Percentiles rank a stretch among this genome's conserved stretches.
These are phyloP conservation scores for Herpetomonas tarakana DNA, from an alignment of 208 protist genomes.

Conservation along the genomic window DNA sequence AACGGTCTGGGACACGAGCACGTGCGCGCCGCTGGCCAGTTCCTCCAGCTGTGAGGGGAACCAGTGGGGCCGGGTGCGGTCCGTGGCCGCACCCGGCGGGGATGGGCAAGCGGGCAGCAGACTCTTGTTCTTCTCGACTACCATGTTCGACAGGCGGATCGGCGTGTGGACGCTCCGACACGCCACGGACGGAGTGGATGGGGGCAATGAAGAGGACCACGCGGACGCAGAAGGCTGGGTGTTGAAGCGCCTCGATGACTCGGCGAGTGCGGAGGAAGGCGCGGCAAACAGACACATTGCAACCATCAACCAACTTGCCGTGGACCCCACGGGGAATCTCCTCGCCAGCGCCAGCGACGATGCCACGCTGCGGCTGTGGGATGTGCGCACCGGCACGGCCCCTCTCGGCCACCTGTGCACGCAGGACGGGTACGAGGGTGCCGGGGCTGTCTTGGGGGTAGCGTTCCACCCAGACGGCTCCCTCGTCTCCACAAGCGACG, in stretches of 20 bases:
- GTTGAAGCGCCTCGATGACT: neutral
- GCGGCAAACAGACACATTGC: slow-evolving; percentile 11
- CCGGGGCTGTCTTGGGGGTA: slow-evolving; percentile 35
- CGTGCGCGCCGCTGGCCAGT: slow-evolving; percentile 40
- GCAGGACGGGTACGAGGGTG: slow-evolving; percentile 69
- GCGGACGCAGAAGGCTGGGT: slow-evolving; percentile 4
- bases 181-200: neutral
- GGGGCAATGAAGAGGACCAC: neutral
- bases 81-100: slow-evolving; percentile 18
- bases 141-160: slow-evolving; percentile 69
- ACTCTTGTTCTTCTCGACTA: slow-evolving; percentile 61
- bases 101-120: slow-evolving; percentile 5
- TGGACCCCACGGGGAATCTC: slow-evolving; percentile 60
- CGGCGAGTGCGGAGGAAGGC: slow-evolving; percentile 2
- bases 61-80: slow-evolving; percentile 60
- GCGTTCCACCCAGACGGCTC: slow-evolving; percentile 78
- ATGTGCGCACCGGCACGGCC: slow-evolving; percentile 22
- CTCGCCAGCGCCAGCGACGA: slow-evolving; percentile 63
- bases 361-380: slow-evolving; percentile 58
- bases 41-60: slow-evolving; percentile 33
- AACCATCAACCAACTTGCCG: slow-evolving; percentile 40
- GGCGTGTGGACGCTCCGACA: slow-evolving; percentile 39
- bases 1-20: slow-evolving; percentile 68
- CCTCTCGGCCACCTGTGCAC: slow-evolving; percentile 27
- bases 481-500: slow-evolving; percentile 64